Conservation (phyloP, 495 filamentous ascomycete genomes). For the Penicillium pulvis region DNA sequence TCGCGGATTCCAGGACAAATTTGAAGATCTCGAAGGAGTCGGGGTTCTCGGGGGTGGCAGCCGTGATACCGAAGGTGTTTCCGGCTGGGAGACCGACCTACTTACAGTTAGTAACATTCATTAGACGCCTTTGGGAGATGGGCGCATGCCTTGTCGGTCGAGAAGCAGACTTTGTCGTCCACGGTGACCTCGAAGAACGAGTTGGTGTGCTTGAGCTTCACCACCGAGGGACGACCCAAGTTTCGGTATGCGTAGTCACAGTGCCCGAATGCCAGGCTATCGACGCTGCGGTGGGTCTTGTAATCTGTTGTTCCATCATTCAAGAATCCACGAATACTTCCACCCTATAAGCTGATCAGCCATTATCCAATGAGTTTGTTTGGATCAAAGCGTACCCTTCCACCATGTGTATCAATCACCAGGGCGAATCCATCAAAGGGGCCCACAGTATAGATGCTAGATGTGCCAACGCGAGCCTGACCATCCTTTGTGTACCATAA, state of each 20-base stretch:
- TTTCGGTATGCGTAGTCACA: constrained; percentile 93
- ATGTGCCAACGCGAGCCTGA: constrained; percentile 59
- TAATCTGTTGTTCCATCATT: constrained; percentile 89
- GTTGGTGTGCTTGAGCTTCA: constrained; percentile 69
- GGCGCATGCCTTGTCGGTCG: constrained; percentile 63
- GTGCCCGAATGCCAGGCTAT: constrained; percentile 89
- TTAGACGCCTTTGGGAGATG: neutral
- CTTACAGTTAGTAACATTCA: neutral
- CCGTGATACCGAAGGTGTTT: constrained; percentile 86
- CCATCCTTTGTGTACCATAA: constrained; percentile 88
- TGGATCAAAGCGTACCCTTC: constrained; percentile 49
- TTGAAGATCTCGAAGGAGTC: constrained; percentile 96
- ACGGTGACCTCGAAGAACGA: constrained; percentile 72
- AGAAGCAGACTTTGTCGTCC: constrained; percentile 82
- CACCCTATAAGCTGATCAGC: constrained; percentile 51
- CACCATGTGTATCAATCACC: constrained; percentile 85
- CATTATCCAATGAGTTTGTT: neutral
- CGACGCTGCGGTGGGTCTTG: constrained; percentile 74
- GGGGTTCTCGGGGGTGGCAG: constrained; percentile 84
- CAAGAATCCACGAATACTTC: constrained; percentile 86
- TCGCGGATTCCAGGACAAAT: constrained; percentile 63
- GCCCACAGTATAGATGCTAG: constrained; percentile 79
- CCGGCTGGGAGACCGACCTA: constrained; percentile 69
- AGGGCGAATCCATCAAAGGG: constrained; percentile 86
- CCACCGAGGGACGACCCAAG: constrained; percentile 74